phyloP scores from a whole-genome alignment of 2,329 filamentous ascomycete genomes.

The Diaporthe velutina region DNA sequence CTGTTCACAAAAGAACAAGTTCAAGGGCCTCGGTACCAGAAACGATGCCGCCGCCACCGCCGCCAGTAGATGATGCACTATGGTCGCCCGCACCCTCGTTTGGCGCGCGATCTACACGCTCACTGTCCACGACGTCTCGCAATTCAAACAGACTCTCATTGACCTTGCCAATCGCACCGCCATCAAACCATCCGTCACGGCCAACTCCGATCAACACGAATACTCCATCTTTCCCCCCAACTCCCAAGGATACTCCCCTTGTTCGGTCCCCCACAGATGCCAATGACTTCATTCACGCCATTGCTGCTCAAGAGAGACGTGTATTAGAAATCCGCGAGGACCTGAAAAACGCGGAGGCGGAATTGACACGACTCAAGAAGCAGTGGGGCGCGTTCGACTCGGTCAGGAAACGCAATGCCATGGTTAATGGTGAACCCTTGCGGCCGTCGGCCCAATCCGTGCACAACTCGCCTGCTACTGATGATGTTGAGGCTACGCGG shows the following conservation, averaged over 20 bases:
- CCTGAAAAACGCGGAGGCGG: conserved; percentile 82
- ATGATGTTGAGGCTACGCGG: conserved; percentile 52
- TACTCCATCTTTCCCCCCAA: conserved; percentile 60
- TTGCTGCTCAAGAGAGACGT: conserved; percentile 90
- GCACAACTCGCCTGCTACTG: conserved; percentile 38
- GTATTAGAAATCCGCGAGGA: conserved; percentile 94
- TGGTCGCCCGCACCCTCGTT: conserved; percentile 48
- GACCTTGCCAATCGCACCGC: conserved; percentile 71
- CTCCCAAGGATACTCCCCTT: conserved; percentile 61
- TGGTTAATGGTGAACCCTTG: conserved; percentile 72
- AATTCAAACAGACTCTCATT: conserved; percentile 71
- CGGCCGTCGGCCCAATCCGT: conserved; percentile 56
- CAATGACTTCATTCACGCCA: conserved; percentile 83
- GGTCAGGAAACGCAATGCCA: conserved; percentile 79
- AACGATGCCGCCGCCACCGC: conserved; percentile 53
- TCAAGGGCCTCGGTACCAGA: conserved; percentile 49
- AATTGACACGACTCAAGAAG: conserved; percentile 82
- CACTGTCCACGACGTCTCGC: conserved; percentile 66
- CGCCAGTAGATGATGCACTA: conserved; percentile 49
- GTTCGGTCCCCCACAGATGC: conserved; percentile 65
- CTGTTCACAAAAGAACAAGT: conserved; percentile 31
- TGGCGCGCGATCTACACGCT: conserved; percentile 62
- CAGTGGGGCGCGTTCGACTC: conserved; percentile 86
- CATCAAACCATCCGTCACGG: conserved; percentile 64
- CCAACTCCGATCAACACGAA: conserved; percentile 62